These are phyloP conservation scores for Nicotiana rustica DNA, from an alignment of 305 asterid genomes.

Conservation along the genomic window DNA sequence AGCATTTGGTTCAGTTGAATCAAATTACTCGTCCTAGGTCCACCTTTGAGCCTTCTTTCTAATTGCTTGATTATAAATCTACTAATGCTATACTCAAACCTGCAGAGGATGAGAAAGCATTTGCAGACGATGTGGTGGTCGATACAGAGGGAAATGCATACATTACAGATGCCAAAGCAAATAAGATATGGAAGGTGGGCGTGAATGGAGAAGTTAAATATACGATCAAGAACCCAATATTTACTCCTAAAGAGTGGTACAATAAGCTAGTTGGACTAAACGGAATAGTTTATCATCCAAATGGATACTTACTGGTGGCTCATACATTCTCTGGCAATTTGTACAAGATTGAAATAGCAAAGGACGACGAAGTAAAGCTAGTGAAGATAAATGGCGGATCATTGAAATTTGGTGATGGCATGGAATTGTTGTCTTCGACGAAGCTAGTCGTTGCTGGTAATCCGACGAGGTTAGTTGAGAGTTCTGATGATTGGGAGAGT, in stretches of 20 bases:
- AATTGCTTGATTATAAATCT: background rate
- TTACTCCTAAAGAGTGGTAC: constrained; percentile 74
- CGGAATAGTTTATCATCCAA: constrained; percentile 89
- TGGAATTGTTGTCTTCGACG: constrained; percentile 72
- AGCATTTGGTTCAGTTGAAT: background rate
- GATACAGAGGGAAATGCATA: constrained; percentile 82
- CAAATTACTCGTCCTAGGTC: background rate
- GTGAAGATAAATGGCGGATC: constrained; percentile 58
- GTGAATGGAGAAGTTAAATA: constrained; percentile 56
- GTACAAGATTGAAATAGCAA: constrained; percentile 61
- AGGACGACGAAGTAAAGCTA: constrained; percentile 52
- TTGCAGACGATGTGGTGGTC: constrained; percentile 87
- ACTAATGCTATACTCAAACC: background rate
- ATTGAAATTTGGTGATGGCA: constrained; percentile 77
- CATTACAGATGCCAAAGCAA: constrained; percentile 73
- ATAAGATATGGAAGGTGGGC: constrained; percentile 86
- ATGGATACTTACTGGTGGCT: constrained; percentile 73
- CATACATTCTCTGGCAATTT: constrained; percentile 81
- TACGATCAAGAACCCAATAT: constrained; percentile 67
- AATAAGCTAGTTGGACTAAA: constrained; percentile 65
- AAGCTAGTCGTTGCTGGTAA: constrained; percentile 80
- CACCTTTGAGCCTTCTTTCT: background rate
- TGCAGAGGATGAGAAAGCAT: constrained; percentile 70
- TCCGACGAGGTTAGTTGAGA: constrained; percentile 69
- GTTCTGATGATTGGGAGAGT: constrained; percentile 78